Evolutionary conservation across 768 basidiomycete genomes (phyloP).

Genomic region (Tephrocybe rancida): DNA sequence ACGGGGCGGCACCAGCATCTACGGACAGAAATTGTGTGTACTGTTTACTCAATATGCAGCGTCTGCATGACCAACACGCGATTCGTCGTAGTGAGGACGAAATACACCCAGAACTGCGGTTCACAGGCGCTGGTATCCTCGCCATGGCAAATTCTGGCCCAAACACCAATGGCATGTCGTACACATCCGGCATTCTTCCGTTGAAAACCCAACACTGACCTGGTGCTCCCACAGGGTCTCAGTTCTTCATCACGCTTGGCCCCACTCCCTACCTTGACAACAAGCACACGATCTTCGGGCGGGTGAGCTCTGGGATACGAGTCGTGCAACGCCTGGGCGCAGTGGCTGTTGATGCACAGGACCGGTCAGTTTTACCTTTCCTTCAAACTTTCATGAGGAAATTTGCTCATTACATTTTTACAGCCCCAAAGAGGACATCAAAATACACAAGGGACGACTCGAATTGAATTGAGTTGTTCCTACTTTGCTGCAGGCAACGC

Average conservation of each 20-base stretch:
- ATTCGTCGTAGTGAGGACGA: conserved; percentile 73
- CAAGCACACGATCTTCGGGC: conserved; percentile 90
- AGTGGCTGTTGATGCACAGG: conserved; percentile 87
- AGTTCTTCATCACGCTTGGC: conserved; percentile 88
- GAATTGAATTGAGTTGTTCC: conserved; percentile 24
- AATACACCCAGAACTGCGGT: conserved; percentile 86
- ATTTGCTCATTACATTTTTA: background rate
- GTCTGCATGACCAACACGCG: conserved; percentile 3
- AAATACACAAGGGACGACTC: conserved; percentile 78
- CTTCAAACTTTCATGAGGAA: background rate
- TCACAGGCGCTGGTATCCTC: conserved; percentile 95
- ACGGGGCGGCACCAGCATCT: conserved; percentile 87
- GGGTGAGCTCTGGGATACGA: conserved; percentile 88
- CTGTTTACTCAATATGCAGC: background rate
- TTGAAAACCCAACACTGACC: conserved; percentile 25
- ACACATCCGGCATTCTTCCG: conserved; percentile 54
- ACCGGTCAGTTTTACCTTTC: conserved; percentile 55
- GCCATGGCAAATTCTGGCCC: conserved; percentile 98
- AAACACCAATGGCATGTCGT: conserved; percentile 74
- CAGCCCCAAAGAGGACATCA: conserved; percentile 79
- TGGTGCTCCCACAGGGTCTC: conserved; percentile 66
- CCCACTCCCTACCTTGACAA: conserved; percentile 85
- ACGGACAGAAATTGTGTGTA: conserved; percentile 83
- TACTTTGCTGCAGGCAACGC: background rate
- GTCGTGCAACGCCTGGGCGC: conserved; percentile 91